Percentiles rank a stretch among this genome's conserved stretches.
These are phyloP conservation scores for Waitea zeae DNA, from an alignment of 1,284 basidiomycete species.

Conservation along the genomic window DNA sequence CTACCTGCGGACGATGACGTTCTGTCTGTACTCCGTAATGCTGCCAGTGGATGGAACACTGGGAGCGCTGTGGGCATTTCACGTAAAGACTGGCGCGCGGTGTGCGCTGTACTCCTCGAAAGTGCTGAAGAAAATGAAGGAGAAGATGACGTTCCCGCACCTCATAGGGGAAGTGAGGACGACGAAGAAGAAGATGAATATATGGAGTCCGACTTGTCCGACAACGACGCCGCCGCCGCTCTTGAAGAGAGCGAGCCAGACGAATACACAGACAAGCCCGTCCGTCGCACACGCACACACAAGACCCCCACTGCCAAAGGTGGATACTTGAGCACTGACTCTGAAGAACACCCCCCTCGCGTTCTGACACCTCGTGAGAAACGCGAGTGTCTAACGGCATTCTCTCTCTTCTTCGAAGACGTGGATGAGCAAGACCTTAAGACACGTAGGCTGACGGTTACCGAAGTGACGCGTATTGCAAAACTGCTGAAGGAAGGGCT, in stretches of 20 bases:
- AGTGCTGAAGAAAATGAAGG: background rate
- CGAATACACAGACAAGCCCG: too few species aligned
- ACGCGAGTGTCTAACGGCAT: background rate
- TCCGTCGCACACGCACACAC: background rate
- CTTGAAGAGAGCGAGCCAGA: too few species aligned
- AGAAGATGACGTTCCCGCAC: too few species aligned
- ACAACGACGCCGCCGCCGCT: background rate
- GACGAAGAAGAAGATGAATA: background rate
- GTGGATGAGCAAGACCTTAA: background rate
- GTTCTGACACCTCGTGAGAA: background rate
- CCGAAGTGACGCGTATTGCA: background rate
- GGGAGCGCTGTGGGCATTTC: background rate
- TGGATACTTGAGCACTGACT: background rate
- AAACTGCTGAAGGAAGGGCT: background rate
- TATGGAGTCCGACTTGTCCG: background rate
- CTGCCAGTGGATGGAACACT: background rate
- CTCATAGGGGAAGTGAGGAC: background rate
- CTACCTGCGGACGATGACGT: background rate
- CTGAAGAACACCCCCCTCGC: background rate
- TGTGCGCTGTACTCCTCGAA: constrained; percentile 5
- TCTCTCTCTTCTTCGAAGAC: background rate
- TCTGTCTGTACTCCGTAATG: background rate
- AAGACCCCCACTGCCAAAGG: background rate
- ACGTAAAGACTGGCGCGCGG: constrained; percentile 4
- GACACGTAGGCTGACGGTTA: background rate